These are phyloP conservation scores for Cystobasidium sp. DNA, from an alignment of 1,284 basidiomycete species.

Conservation along the genomic window DNA sequence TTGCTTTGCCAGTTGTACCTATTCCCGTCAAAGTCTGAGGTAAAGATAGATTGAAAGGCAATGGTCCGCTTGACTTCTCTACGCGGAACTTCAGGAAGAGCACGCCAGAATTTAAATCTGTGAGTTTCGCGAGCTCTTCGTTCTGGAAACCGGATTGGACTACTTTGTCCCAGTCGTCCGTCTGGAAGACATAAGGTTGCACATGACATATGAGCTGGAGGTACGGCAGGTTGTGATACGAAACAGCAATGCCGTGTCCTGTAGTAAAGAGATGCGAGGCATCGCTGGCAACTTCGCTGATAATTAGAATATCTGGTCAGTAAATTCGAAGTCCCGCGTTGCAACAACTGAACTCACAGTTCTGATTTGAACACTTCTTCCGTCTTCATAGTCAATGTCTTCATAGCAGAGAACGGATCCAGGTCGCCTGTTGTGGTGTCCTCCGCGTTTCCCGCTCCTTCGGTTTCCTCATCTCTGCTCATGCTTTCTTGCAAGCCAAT, in stretches of 20 bases:
- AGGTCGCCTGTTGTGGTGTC: background rate
- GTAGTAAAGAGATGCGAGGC: conserved; percentile 25
- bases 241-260: conserved; percentile 21
- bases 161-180: conserved; percentile 9
- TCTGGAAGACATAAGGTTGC: conserved; percentile 13
- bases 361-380: conserved; percentile 35
- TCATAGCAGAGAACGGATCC: conserved; percentile 40
- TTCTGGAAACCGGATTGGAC: conserved; percentile 34
- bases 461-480: conserved; percentile 12
- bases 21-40: background rate
- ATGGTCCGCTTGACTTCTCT: background rate
- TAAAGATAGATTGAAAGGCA: background rate
- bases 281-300: conserved; percentile 32
- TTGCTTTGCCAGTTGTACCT: background rate
- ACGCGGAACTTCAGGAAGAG: conserved; percentile 4
- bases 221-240: conserved; percentile 20
- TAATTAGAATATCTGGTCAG: background rate
- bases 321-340: background rate
- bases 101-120: background rate
- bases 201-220: conserved; percentile 12
- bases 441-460: background rate
- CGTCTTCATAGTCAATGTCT: conserved; percentile 13
- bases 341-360: conserved; percentile 6
- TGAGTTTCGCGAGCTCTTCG: conserved; percentile 17
- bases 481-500: conserved; percentile 14